phyloP scores from a whole-genome alignment of 1,139 yeast species.

The Citeromyces hawaiiensis region DNA sequence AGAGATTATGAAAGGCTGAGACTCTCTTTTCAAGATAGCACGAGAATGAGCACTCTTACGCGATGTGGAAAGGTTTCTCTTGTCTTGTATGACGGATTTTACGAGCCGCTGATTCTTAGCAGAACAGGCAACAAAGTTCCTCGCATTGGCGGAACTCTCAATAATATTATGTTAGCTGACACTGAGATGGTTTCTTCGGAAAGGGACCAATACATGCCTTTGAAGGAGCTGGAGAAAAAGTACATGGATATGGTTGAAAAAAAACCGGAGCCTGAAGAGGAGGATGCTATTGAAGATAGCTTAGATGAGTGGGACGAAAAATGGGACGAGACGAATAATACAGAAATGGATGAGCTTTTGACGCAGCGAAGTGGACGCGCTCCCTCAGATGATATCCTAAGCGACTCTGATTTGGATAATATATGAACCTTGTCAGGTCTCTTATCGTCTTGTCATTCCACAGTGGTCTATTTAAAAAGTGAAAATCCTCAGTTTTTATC shows the following conservation, averaged over 20 bases:
- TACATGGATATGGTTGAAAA: neutral
- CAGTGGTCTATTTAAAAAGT: no score
- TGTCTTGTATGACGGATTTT: slow-evolving; percentile 15
- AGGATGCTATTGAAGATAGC: slow-evolving; percentile 10
- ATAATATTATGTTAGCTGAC: slow-evolving; percentile 12
- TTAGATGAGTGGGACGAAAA: slow-evolving; percentile 2
- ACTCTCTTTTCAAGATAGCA: slow-evolving; percentile 3
- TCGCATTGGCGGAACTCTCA: slow-evolving; percentile 17
- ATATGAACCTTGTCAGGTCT: slow-evolving; percentile 7
- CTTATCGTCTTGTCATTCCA: no score
- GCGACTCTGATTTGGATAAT: slow-evolving; percentile 13
- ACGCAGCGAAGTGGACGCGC: slow-evolving; percentile 1
- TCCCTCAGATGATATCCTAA: slow-evolving; percentile 10
- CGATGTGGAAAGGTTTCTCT: slow-evolving; percentile 7
- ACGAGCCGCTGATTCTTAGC: slow-evolving; percentile 11
- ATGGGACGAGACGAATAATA: slow-evolving; percentile 4
- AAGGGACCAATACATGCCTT: slow-evolving; percentile 6
- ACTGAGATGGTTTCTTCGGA: slow-evolving; percentile 9
- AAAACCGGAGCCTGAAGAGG: slow-evolving; percentile 2
- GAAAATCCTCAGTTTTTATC: no score
- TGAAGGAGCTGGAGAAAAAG: slow-evolving; percentile 1
- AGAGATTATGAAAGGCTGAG: slow-evolving; percentile 7
- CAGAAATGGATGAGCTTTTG: slow-evolving; percentile 1
- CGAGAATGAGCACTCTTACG: slow-evolving; percentile 2
- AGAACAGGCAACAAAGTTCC: slow-evolving; percentile 8